Evolutionary conservation across 2,329 filamentous ascomycete genomes (phyloP).

Genomic region (Ophiocordyceps robertsii): DNA sequence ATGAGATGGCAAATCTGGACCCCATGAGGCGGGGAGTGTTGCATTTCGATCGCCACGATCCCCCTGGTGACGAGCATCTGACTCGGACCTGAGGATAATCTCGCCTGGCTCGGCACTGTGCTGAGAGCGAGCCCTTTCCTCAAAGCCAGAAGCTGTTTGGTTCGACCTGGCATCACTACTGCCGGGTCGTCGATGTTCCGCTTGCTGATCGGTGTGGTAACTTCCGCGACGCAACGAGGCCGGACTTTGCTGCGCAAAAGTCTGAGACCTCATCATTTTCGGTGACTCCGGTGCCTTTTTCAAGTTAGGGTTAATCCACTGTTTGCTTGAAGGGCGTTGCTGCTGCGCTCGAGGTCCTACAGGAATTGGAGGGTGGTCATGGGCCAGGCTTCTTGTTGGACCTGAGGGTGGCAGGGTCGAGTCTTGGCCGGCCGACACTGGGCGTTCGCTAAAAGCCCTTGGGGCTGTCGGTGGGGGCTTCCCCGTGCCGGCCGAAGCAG

Average conservation of each 20-base stretch:
- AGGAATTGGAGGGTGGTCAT: slow-evolving; percentile 35
- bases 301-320: slow-evolving; percentile 43
- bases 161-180: slow-evolving; percentile 41
- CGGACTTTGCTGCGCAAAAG: slow-evolving; percentile 29
- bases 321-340: slow-evolving; percentile 40
- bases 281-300: slow-evolving; percentile 40
- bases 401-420: slow-evolving; percentile 22
- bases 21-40: neutral
- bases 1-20: neutral
- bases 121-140: slow-evolving; percentile 23
- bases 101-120: slow-evolving; percentile 34
- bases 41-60: neutral
- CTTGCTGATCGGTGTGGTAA: slow-evolving; percentile 18
- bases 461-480: slow-evolving; percentile 41
- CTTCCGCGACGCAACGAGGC: slow-evolving; percentile 22
- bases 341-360: slow-evolving; percentile 40
- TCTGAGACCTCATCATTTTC: slow-evolving; percentile 35
- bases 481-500: slow-evolving; percentile 17
- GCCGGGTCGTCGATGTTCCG: slow-evolving; percentile 30
- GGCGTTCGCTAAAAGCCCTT: slow-evolving; percentile 36
- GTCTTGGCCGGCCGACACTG: slow-evolving; percentile 26
- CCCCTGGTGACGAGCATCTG: slow-evolving; percentile 20
- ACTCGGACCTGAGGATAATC: slow-evolving; percentile 25
- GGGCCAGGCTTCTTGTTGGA: slow-evolving; percentile 23
- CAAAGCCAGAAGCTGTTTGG: slow-evolving; percentile 15